Conservation (phyloP, 768 basidiomycete genomes). For the Fomitopsis serialis region DNA sequence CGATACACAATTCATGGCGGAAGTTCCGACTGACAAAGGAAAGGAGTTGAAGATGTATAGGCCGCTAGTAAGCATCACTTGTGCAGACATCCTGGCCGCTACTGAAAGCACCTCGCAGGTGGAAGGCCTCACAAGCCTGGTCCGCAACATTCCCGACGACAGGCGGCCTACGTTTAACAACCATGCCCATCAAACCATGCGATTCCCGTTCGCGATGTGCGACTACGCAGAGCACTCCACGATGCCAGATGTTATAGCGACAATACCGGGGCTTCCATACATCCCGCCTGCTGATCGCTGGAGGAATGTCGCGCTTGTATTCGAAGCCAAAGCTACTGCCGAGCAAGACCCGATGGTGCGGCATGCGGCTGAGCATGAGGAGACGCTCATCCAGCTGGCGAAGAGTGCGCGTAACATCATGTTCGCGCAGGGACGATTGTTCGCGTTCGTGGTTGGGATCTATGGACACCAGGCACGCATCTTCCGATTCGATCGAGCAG, state of each 20-base stretch:
- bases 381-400: conserved; percentile 5
- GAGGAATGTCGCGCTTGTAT: conserved; percentile 3
- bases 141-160: neutral
- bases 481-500: conserved; percentile 9
- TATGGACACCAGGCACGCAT: conserved; percentile 7
- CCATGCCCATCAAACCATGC: neutral
- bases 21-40: neutral
- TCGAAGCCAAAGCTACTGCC: conserved; percentile 2
- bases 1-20: too few relatives aligned
- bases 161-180: neutral
- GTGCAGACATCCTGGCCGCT: too few relatives aligned
- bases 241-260: conserved; percentile 1
- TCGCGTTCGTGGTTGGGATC: conserved; percentile 10
- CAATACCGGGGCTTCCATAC: neutral
- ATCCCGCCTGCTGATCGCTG: neutral
- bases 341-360: neutral
- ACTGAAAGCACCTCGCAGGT: neutral
- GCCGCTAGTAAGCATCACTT: neutral
- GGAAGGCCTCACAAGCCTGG: neutral
- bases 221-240: neutral
- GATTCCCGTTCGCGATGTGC: neutral
- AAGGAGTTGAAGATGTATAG: neutral
- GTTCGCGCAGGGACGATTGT: conserved; percentile 4
- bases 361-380: neutral
- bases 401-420: conserved; percentile 8